phyloP scores from a whole-genome alignment of 164 flowering plant genomes.

The Vitis rotundifolia region DNA sequence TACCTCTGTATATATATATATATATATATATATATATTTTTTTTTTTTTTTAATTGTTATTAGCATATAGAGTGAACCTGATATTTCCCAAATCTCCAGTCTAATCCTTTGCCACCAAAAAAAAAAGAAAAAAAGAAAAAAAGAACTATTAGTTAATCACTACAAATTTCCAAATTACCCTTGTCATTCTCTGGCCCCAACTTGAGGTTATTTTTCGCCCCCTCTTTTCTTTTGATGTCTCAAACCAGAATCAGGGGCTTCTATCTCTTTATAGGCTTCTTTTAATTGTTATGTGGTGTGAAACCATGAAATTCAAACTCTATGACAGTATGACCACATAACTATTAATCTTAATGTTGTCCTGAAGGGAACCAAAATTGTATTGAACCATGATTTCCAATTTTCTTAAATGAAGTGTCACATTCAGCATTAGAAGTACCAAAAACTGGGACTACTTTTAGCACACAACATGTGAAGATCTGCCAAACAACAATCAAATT shows the following conservation, averaged over 20 bases:
- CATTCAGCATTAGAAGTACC: background rate
- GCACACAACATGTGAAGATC: background rate
- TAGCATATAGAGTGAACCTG: too few relatives aligned
- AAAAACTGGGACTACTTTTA: background rate
- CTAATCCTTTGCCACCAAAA: too few relatives aligned
- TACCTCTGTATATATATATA: too few relatives aligned
- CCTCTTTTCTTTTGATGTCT: background rate
- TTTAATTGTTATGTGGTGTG: background rate
- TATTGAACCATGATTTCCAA: background rate
- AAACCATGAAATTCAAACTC: background rate
- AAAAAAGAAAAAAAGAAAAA: background rate
- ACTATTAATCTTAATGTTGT: background rate
- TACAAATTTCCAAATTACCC: slow-evolving; percentile 1
- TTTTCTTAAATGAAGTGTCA: background rate
- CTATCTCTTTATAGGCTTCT: background rate
- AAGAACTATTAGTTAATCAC: background rate
- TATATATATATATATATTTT: too few relatives aligned
- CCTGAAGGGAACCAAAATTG: background rate
- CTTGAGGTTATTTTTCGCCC: background rate
- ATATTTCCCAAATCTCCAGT: too few relatives aligned
- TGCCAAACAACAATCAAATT: background rate
- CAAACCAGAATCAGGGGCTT: background rate
- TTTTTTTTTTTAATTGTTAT: too few relatives aligned
- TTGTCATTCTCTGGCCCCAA: background rate
- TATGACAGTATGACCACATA: background rate